Evolutionary conservation across 2,329 filamentous ascomycete genomes (phyloP).

Genomic region (Trichoderma pleuroti): DNA sequence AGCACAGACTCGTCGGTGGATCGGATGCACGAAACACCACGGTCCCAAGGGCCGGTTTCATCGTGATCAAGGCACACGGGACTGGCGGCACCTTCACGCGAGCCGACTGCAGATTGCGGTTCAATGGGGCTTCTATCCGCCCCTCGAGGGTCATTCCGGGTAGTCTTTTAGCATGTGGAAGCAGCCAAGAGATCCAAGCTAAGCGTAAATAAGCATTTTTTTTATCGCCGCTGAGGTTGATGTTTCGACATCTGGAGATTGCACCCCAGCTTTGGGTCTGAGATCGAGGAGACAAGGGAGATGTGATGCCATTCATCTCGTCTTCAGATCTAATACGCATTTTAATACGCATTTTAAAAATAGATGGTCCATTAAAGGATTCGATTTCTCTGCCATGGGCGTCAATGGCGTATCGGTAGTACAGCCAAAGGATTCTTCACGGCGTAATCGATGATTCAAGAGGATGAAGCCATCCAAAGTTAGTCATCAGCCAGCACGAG

Average conservation of each 20-base stretch:
- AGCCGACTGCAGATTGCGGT: background rate
- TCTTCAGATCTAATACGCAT: background rate
- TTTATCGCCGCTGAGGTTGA: background rate
- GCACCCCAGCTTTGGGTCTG: background rate
- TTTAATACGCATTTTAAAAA: background rate
- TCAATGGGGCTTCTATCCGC: background rate
- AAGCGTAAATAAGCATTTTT: background rate
- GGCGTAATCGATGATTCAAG: background rate
- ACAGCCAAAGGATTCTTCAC: background rate
- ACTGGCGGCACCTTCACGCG: background rate
- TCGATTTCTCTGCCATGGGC: background rate
- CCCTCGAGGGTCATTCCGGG: background rate
- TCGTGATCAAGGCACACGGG: slow-evolving; percentile 3
- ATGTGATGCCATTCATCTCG: background rate
- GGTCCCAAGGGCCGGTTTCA: background rate
- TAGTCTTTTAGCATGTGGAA: background rate
- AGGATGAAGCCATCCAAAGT: background rate
- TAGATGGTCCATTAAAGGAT: background rate
- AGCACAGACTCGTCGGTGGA: background rate
- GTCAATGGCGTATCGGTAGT: background rate
- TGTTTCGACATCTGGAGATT: background rate
- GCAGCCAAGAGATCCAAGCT: background rate
- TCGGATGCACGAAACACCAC: slow-evolving; percentile 2
- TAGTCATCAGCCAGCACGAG: background rate
- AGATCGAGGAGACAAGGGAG: background rate